Evolutionary conservation across 2,329 filamentous ascomycete species (phyloP).

Genomic region (Xylariaceae sp.): DNA sequence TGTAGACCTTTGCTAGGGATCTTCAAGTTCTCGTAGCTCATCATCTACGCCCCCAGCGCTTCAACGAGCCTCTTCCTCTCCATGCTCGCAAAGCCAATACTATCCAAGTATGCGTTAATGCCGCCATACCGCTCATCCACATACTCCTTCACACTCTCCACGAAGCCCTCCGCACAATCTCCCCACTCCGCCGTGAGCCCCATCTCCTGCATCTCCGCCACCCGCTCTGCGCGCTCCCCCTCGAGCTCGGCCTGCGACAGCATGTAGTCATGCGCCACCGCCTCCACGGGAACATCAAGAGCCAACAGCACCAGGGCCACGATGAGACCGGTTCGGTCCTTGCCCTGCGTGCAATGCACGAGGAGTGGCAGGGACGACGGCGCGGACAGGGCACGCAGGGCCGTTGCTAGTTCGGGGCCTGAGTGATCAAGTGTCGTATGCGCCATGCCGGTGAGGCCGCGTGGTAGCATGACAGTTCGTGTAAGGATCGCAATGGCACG

Average conservation of each 20-base stretch:
- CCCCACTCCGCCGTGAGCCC: conserved; percentile 73
- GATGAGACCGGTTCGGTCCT: conserved; percentile 75
- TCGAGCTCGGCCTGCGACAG: conserved; percentile 58
- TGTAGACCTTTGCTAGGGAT: too few relatives aligned
- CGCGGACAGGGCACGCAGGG: conserved; percentile 9
- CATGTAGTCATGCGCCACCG: conserved; percentile 68
- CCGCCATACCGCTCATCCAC: conserved; percentile 62
- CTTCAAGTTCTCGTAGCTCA: too few relatives aligned
- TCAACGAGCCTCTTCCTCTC: conserved; percentile 40
- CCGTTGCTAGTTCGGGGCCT: conserved; percentile 53
- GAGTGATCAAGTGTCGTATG: conserved; percentile 67
- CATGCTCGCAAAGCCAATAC: conserved; percentile 51
- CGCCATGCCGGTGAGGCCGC: conserved; percentile 67
- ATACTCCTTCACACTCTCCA: conserved; percentile 53
- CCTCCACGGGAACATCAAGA: conserved; percentile 50
- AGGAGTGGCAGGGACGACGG: conserved; percentile 56
- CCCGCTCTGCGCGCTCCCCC: conserved; percentile 56
- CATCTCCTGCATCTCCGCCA: conserved; percentile 65
- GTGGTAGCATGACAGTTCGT: conserved; percentile 64
- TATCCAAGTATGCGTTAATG: conserved; percentile 59
- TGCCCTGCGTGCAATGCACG: conserved; percentile 85
- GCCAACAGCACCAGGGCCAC: conserved; percentile 65
- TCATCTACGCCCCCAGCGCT: conserved; percentile 34
- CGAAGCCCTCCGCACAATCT: conserved; percentile 60
- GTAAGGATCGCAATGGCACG: conserved; percentile 67